Base-by-base conservation (phyloP, 352 stramenopile genomes). In the Phytophthora sp. region DNA sequence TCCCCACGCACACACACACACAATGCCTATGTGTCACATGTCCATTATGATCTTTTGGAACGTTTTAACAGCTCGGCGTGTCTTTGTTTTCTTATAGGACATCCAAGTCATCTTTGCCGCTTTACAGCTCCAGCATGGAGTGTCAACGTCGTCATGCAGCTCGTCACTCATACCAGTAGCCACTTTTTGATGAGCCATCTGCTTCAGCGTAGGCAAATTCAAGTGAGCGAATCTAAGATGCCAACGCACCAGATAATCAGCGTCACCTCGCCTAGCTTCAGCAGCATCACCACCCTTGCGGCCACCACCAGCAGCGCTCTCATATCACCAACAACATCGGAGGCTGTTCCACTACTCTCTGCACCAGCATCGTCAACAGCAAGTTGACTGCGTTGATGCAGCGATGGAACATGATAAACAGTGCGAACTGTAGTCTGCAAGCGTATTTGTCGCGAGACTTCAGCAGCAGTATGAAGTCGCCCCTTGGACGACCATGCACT, bases 31-130 rank as follows among this genome's bases (percentile, higher is more conserved):
- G 8, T 68, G 46, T 7, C 26, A 68, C 60, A 68, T 63, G 8
- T 62, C 60, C 13, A 42, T 57, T 42, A 68, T 68, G 13, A 53
- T n/a, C 31, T 68, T 62, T 16, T 57, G 60, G n/a, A 35, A 68
- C 18, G 59, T 50, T 52, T 27, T 45, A 5, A 27, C 9, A n/a
- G 33, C 38, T 30, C 42, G 23, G 18, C 50, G 59, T 30, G 41
- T 44, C 9, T 50, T 35, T 3, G 13, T 44, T 9, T 41, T 67
- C 31, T 61, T 56, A 35, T 67, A 67, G 2, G 29, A 67, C 41
- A 62, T 62, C 11, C 59, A 20, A 11, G 21, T 56, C 30, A 55
- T 41, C 18, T 60, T 60, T 7, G 27, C 54, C 21, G 20, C 16
- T 29, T 13, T 53, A 36, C 54, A 53, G 21, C 55, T 62, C 41